Percentiles rank a stretch among this genome's conserved stretches.
Evolutionary conservation across 257 asterid genomes (phyloP).

Genomic region (Perilla frutescens): DNA sequence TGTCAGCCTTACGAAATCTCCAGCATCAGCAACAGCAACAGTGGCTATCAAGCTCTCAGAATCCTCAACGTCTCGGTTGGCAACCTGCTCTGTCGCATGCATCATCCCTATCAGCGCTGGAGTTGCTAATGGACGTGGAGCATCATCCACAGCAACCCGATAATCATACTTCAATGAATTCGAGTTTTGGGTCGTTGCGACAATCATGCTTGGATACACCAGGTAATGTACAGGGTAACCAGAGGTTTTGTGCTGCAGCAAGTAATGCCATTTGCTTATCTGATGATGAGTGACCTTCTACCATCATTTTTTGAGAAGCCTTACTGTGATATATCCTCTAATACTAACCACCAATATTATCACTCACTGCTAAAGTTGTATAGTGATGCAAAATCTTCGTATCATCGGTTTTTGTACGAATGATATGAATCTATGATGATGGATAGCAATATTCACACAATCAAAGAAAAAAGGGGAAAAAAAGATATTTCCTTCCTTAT

Average conservation of each 20-base stretch:
- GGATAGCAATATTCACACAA: too few relatives aligned
- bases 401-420: neutral
- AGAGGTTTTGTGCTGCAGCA: conserved; percentile 31
- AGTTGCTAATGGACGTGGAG: conserved; percentile 25
- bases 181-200: conserved; percentile 31
- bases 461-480: too few relatives aligned
- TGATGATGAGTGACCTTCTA: conserved; percentile 52
- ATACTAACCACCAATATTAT: neutral
- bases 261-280: conserved; percentile 57
- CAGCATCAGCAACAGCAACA: conserved; percentile 14
- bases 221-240: conserved; percentile 36
- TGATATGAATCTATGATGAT: neutral
- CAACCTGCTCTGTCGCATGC: neutral
- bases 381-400: neutral
- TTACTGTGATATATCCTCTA: neutral
- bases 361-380: neutral
- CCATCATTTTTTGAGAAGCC: conserved; percentile 27
- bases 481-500: too few relatives aligned
- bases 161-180: neutral
- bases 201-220: conserved; percentile 38
- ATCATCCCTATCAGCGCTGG: conserved; percentile 24
- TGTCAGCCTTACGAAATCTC: conserved; percentile 7
- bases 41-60: conserved; percentile 29
- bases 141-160: neutral
- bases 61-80: conserved; percentile 18